phyloP scores from a whole-genome alignment of 164 flowering plant genomes.

The Macadamia integrifolia region DNA sequence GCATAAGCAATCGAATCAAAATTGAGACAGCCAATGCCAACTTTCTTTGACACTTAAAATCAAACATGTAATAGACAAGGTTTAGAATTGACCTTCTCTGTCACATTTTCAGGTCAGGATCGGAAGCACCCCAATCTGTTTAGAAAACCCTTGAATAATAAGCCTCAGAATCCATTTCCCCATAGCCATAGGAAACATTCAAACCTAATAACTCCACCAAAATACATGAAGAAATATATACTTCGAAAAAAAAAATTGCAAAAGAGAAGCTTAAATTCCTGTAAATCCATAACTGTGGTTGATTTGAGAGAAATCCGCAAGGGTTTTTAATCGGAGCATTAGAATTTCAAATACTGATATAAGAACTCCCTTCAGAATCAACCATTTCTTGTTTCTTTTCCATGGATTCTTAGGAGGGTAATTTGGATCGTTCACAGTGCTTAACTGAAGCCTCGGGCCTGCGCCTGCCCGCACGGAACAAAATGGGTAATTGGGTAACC shows the following conservation, averaged over 20 bases:
- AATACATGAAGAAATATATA: no score
- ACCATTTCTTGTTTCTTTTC: constrained; percentile 63
- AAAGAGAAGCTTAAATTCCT: not conserved
- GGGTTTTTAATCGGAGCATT: constrained; percentile 45
- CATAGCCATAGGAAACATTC: constrained; percentile 39
- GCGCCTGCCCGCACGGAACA: no score
- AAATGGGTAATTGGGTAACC: no score
- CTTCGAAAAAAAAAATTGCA: no score
- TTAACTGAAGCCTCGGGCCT: no score
- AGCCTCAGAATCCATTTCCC: constrained; percentile 80
- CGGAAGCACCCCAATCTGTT: constrained; percentile 32
- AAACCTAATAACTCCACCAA: constrained; percentile 9
- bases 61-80: not conserved
- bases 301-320: constrained; percentile 53
- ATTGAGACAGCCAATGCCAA: not conserved
- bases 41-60: not conserved
- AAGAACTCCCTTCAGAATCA: constrained; percentile 48
- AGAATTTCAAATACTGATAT: constrained; percentile 45
- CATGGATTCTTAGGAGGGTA: no score
- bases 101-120: constrained; percentile 19
- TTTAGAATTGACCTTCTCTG: constrained; percentile 27
- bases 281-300: constrained; percentile 37
- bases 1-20: constrained; percentile 74
- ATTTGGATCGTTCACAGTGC: no score
- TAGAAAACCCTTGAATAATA: constrained; percentile 47